phyloP scores from a whole-genome alignment of 352 stramenopile species.

The Peronospora belbahrii region DNA sequence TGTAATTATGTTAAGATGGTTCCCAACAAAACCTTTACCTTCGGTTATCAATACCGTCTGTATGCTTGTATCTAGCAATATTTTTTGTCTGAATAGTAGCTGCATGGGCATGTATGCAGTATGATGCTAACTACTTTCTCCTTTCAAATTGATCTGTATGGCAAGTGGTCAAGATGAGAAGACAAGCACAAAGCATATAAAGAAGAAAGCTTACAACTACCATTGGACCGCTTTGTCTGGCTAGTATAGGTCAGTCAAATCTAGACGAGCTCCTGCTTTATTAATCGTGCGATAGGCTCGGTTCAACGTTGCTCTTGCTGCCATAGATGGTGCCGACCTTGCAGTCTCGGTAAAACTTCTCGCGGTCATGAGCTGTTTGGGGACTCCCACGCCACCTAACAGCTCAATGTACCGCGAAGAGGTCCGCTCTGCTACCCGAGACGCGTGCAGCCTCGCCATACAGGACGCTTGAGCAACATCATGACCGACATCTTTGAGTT shows the following conservation, averaged over 20 bases:
- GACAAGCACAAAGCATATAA: no score
- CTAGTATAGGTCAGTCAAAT: neutral
- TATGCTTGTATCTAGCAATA: no score
- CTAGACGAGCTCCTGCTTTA: constrained; percentile 58
- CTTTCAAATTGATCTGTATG: no score
- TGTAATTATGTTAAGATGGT: no score
- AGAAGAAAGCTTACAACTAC: no score
- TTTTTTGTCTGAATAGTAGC: no score
- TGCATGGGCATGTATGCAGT: no score
- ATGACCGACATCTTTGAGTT: constrained; percentile 85
- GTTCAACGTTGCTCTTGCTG: constrained; percentile 92
- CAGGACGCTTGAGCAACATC: constrained; percentile 90
- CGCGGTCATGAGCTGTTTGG: constrained; percentile 81
- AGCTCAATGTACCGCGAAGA: constrained; percentile 90
- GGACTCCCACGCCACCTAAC: constrained; percentile 90
- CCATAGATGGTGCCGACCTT: constrained; percentile 95
- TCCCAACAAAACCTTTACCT: no score
- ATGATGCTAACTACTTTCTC: no score
- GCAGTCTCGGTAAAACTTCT: constrained; percentile 94
- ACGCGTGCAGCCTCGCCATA: constrained; percentile 91
- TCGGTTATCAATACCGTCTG: no score
- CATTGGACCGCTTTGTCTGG: no score
- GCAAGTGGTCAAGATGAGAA: no score
- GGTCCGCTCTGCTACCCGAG: constrained; percentile 86
- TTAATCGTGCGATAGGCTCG: constrained; percentile 77